Evolutionary conservation across 306 rosid genomes (phyloP), one percentile per base, ranked within the genome.

Genomic region (apple (Malus domestica)): DNA sequence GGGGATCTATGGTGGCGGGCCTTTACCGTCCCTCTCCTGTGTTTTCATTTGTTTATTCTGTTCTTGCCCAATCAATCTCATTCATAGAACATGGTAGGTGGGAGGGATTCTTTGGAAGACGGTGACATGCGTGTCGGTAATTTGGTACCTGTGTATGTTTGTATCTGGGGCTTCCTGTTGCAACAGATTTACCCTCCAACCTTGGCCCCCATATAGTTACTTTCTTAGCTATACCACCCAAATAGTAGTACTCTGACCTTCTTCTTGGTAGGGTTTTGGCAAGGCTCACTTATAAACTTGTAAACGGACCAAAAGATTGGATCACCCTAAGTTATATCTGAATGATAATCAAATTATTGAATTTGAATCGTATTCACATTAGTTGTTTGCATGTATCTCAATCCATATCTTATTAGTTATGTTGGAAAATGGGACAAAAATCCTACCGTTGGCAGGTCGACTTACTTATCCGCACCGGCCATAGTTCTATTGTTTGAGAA

Each of bases 51-150:
- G 5, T 75, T 12, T 81, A 81, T 77, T 70, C 81, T 38, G 75
- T 78, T 72, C 72, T 63, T 80, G 3, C 87, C 79, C 54, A 58
- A 54, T 78, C 84, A 86, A 80, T 89, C 85, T 85, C 89, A 80
- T 81, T 88, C 98, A 81, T 88, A 80, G 84, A 91, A 91, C 98
- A 88, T 89, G 55, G 20, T 38, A 7, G 19, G 6, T 49, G 96
- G 80, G 74, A 61, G 20, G 46, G 55, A 30, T 54, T 76, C 77
- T 63, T 44, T 11, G 61, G 62, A 33, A 2, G 88, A 87, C 54
- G 27, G 76, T 25, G 82, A 84, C 87, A 71, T 67, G 55, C 20
- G 23, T 63, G 55, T 19, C 16, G 58, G 42, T 42, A 73, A 72
- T 62, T 7, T n/a, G 13, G 40, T 22, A 58, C 52, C 52, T 57